Evolutionary conservation across 257 asterid genomes (phyloP), one percentile per base, ranked within the genome.

Genomic region (Solanum paucissectum): DNA sequence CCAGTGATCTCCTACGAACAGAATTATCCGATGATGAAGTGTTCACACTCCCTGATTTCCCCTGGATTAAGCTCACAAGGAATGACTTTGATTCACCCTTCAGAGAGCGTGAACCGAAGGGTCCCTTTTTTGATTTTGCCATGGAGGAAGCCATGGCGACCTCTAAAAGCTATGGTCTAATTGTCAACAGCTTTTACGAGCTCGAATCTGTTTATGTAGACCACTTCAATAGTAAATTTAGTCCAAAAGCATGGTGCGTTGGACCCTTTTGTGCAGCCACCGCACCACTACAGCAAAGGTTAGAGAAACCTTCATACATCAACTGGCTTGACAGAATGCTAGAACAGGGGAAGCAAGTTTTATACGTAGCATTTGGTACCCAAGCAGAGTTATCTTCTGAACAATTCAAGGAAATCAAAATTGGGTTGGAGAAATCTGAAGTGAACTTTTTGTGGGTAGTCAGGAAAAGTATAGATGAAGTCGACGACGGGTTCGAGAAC

Each of bases 281-380:
- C 40, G 87, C 89, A 20, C 60, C 49, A 32, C 13, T 46, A 6
- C 12, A 32, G 11, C 9, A 5, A 73, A 34, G 20, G 9, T 36
- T 36, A 73, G 49, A 77, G 83, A 76, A 76, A 12, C 83, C 60
- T 11, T 12, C 60, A 76, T 40, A 76, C 0, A 12, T 40, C 36
- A 76, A 40, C 0, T 76, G 83, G 83, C 60, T 76, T 12, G 60
- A n/a, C 0, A 23, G 1, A 38, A n/a, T 40, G 60, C 25, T 72
- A 69, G 87, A 44, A 5, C 38, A 91, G 36, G 90, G 91, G 5
- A 37, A 81, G 2, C 72, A 90, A 3, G 98, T 94, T 1, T 88
- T 95, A 0, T 95, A 94, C 58, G 88, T 94, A 0, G 97, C 96
- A 2, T 95, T 95, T 5, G 98, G 98, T 1, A 89, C 96, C 9